Base-by-base conservation (phyloP, 1,139 yeast genomes). In the Saccharomyces hybrid region DNA sequence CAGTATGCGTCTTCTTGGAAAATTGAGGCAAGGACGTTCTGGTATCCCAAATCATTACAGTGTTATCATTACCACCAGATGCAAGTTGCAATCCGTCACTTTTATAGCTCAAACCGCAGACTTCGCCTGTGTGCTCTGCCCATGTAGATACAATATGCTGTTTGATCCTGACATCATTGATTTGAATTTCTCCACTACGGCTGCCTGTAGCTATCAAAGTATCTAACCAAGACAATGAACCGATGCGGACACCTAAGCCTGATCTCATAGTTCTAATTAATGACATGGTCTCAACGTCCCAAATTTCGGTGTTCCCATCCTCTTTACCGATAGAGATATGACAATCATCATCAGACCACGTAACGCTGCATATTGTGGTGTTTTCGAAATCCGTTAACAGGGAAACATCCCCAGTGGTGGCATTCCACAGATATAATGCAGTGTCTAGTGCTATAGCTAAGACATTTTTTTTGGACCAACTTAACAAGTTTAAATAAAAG, bases 41-140 rank as follows among this genome's bases (percentile, higher is more conserved):
- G 1, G 88, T 87, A 68, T 93, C 99, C 99, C 99, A 93, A 53
- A 93, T 85, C 68, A 90, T 86, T 16, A 93, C 96, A 25, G 91
- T 73, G 68, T 93, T 93, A 69, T 93, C 99, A 69, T 93, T 93
- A 31, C 98, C 97, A 13, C 99, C 99, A 9, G 91, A 82, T 1
- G 95, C 95, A 59, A 91, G 77, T 67, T 88, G 96, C 57, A 80
- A 74, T 1, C 97, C 97, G 68, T 91, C 98, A 4, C 74, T 64
- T 57, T 93, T 80, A 82, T 96, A 93, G 61, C 86, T 87, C 42
- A 93, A 75, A 0, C 99, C 99, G 73, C 99, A 93, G 29, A 93
- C 85, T 71, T 93, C 99, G 3, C 96, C 96, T 55, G 79, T 74
- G 67, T 93, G 99, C 56, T 81, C 78, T 55, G 76, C 77, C 68